phyloP scores from a whole-genome alignment of 495 filamentous ascomycete genomes.

The Aspergillus conjunctus region DNA sequence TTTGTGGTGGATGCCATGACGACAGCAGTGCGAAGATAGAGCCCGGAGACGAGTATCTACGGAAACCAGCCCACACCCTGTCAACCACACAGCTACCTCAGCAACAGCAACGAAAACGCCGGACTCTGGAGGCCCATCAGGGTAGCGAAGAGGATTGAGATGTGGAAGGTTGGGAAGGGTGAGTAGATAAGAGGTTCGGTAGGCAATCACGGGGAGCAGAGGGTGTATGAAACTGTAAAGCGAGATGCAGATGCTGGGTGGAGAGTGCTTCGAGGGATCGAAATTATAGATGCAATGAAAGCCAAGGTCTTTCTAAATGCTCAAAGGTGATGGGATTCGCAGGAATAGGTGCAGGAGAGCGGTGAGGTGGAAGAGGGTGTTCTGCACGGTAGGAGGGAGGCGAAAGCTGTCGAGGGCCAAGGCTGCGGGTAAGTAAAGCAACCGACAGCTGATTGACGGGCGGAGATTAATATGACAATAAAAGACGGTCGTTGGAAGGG shows the following conservation, averaged over 20 bases:
- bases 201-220: conserved; percentile 13
- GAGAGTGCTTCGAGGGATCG: not conserved
- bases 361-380: conserved; percentile 31
- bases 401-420: conserved; percentile 18
- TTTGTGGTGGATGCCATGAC: conserved; percentile 42
- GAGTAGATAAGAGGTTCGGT: not conserved
- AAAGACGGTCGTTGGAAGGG: conserved; percentile 2
- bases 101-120: conserved; percentile 28
- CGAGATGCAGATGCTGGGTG: not conserved
- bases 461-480: conserved; percentile 14
- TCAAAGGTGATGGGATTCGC: conserved; percentile 10
- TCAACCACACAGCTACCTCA: conserved; percentile 49
- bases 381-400: conserved; percentile 18
- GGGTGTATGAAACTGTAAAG: conserved; percentile 12
- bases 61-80: conserved; percentile 29
- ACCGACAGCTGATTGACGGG: conserved; percentile 14
- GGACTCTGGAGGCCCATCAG: conserved; percentile 41
- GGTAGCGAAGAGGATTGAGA: conserved; percentile 23
- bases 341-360: conserved; percentile 27
- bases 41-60: conserved; percentile 15
- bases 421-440: conserved; percentile 10
- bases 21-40: conserved; percentile 24
- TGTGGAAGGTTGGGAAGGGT: conserved; percentile 19
- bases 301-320: not conserved
- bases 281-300: not conserved